Evolutionary conservation across 2,329 filamentous ascomycete genomes (phyloP), one percentile per base, ranked within the genome.

Genomic region (Fusarium subtropicale): DNA sequence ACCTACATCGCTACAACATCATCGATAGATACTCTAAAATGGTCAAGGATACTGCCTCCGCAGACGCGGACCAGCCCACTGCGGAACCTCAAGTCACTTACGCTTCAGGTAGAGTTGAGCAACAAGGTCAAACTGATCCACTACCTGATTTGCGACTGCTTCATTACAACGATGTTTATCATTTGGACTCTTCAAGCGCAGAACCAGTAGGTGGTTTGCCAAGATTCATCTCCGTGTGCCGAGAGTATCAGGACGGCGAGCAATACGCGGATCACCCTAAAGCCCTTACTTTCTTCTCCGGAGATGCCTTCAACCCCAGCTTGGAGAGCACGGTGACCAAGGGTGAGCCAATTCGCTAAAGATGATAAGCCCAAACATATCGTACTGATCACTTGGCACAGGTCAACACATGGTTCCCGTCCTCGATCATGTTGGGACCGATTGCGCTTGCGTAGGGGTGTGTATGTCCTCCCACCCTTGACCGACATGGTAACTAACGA

Each of bases 161-260:
- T 33, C 94, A 97, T 81, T 97, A 91, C 84, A 97, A 97, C 79
- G 94, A 97, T 80, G 94, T 97, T 64, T 97, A 97, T 79, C 94
- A 97, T 74, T 87, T 97, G 56, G 93, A 97, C 71, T 77, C 81
- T 3, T 84, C 85, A 3, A 94, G 92, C 28, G 88, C 91, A 18
- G 93, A 97, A 76, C 94, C 94, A 2, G 89, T 94, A 3, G 94
- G 94, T 30, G 94, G 94, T 20, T 86, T 92, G 42, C 85, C 92
- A 31, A 87, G 94, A 48, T 97, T 97, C 80, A 90, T 96, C 77
- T 91, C 90, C 5, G 82, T 96, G 28, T 85, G 91, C 69, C 90
- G 93, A 62, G 86, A 94, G 77, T 97, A 97, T 76, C 88, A 89
- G 52, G 79, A 86, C 3, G 84, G 87, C 52, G 78, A 85, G 42